These are phyloP conservation scores for Taphrina pruni DNA, from an alignment of 1,139 yeast genomes.

Conservation along the genomic window DNA sequence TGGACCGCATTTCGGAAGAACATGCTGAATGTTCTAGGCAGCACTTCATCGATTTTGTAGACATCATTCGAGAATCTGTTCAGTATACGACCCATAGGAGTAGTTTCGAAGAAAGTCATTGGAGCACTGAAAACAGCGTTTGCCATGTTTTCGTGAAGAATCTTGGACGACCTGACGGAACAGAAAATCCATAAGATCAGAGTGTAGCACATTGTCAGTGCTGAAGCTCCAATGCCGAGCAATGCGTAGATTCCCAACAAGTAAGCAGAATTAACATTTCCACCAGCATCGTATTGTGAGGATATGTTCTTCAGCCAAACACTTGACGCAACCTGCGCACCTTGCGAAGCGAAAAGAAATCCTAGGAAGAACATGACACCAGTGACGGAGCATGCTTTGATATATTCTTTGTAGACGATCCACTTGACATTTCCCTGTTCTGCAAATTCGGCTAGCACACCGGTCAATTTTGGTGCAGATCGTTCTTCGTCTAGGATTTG, in stretches of 20 bases:
- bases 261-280: conserved; percentile 74
- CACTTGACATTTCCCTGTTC: conserved; percentile 96
- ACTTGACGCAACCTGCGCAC: conserved; percentile 67
- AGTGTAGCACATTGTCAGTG: conserved; percentile 69
- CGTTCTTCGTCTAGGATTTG: conserved; percentile 41
- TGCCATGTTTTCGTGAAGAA: conserved; percentile 81
- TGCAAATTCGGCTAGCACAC: conserved; percentile 63
- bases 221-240: conserved; percentile 71
- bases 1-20: conserved; percentile 74
- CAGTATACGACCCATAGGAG: conserved; percentile 92
- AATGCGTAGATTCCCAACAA: conserved; percentile 78
- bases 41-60: conserved; percentile 84
- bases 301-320: conserved; percentile 98
- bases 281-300: conserved; percentile 69
- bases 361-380: conserved; percentile 66
- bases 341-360: conserved; percentile 60
- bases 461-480: conserved; percentile 44
- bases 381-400: conserved; percentile 81
- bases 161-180: conserved; percentile 80
- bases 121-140: conserved; percentile 84
- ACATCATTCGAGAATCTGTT: conserved; percentile 94
- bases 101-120: conserved; percentile 95
- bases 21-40: conserved; percentile 83
- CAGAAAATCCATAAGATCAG: conserved; percentile 81
- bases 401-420: conserved; percentile 82